Conservation (phyloP, 108 stramenopile species). For the Schizochytrium sp. region DNA sequence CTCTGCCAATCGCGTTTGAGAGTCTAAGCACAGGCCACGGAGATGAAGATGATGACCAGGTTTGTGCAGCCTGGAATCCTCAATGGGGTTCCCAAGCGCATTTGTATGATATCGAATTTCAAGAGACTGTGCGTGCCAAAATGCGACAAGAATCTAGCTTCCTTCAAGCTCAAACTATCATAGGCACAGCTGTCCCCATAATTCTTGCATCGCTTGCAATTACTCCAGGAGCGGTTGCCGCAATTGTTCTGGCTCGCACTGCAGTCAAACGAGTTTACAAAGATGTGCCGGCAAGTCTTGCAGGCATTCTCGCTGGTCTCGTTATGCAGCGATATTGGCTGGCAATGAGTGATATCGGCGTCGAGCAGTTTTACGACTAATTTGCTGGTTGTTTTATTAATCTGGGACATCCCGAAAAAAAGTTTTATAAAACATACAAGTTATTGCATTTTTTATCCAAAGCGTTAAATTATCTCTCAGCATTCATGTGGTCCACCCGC, state of each 20-base stretch:
- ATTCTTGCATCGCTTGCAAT: slow-evolving; percentile 12
- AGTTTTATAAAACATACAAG: neutral
- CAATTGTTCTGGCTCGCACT: neutral
- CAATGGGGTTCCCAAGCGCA: neutral
- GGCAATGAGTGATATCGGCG: neutral
- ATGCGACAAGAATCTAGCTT: neutral
- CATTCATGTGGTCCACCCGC: no score
- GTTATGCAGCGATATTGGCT: slow-evolving; percentile 27
- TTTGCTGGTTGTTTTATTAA: neutral
- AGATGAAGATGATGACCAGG: neutral
- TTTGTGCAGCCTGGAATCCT: neutral
- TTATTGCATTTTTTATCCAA: neutral
- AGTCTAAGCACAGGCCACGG: neutral
- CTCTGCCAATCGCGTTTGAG: slow-evolving; percentile 5
- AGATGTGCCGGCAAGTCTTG: neutral
- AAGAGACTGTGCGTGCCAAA: neutral
- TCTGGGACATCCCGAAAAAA: neutral
- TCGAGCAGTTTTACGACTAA: neutral
- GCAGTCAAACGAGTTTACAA: slow-evolving; percentile 18
- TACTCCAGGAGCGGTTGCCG: neutral
- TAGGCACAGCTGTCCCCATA: neutral
- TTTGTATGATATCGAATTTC: neutral
- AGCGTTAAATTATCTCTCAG: no score
- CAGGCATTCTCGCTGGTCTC: neutral
- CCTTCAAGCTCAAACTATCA: neutral